These are phyloP conservation scores for Silene vulgaris DNA, from an alignment of 179 eudicot genomes.

Conservation along the genomic window DNA sequence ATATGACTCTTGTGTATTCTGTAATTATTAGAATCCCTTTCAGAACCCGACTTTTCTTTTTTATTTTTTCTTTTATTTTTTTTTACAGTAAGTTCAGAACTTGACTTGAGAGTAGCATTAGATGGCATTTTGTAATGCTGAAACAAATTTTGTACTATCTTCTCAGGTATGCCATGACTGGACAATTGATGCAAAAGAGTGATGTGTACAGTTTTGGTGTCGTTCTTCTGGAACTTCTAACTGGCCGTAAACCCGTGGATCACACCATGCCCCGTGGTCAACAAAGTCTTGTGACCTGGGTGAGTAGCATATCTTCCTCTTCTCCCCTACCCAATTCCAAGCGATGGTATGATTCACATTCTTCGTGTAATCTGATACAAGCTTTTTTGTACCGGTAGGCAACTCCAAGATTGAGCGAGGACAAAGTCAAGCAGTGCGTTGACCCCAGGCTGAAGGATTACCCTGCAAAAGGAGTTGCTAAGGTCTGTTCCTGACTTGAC, in stretches of 20 bases:
- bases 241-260: slow-evolving; percentile 42
- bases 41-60: too few species aligned
- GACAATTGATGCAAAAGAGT: slow-evolving; percentile 40
- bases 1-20: too few species aligned
- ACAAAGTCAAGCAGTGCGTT: slow-evolving; percentile 41
- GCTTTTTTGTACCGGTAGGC: slow-evolving; percentile 25
- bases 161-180: slow-evolving; percentile 40
- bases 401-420: slow-evolving; percentile 40
- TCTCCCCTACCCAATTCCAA: neutral
- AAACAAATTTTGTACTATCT: neutral
- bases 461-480: slow-evolving; percentile 42
- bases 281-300: slow-evolving; percentile 44
- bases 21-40: too few species aligned
- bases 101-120: too few species aligned
- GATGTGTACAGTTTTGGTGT: slow-evolving; percentile 43
- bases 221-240: slow-evolving; percentile 40
- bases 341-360: neutral
- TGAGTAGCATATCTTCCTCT: slow-evolving; percentile 12
- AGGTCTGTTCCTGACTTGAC: slow-evolving; percentile 19
- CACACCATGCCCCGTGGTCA: slow-evolving; percentile 47
- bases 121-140: neutral
- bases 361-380: neutral
- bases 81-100: too few species aligned
- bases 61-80: too few species aligned
- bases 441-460: slow-evolving; percentile 39